Evolutionary conservation across 75 land plant genomes (phyloP).

Genomic region (Selaginella tamariscina): DNA sequence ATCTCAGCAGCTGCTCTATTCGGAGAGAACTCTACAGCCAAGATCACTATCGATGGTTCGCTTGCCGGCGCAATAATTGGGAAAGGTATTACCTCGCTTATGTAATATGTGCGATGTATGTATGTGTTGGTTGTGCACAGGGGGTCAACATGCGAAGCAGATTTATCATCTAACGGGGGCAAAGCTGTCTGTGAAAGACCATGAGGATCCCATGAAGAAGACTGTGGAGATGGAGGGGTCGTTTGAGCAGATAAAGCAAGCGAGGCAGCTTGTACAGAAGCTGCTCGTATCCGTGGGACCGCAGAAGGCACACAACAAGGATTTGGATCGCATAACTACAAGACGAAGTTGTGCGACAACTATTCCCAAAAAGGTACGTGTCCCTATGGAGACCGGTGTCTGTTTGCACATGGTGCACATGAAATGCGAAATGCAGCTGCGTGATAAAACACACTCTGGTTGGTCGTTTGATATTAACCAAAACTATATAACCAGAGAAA

Average conservation of each 20-base stretch:
- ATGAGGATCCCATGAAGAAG: conserved; percentile 34
- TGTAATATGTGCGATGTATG: no score
- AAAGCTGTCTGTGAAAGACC: conserved; percentile 31
- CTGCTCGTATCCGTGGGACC: conserved; percentile 22
- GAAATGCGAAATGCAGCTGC: conserved; percentile 26
- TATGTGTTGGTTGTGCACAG: no score
- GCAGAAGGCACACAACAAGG: conserved; percentile 13
- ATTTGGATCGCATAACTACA: conserved; percentile 12
- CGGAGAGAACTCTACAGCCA: conserved; percentile 37
- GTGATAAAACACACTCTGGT: no score
- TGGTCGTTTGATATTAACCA: no score
- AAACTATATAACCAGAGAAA: no score
- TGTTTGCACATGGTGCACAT: conserved; percentile 38
- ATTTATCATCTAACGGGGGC: conserved; percentile 36
- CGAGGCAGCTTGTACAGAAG: conserved; percentile 35
- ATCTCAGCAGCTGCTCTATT: conserved; percentile 34
- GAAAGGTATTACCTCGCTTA: no score
- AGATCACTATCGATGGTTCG: conserved; percentile 34
- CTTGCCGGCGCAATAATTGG: conserved; percentile 37
- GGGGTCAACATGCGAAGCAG: conserved; percentile 33
- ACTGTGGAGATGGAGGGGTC: conserved; percentile 41
- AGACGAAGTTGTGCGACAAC: conserved; percentile 42
- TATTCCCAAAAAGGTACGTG: conserved; percentile 36
- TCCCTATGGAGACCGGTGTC: conserved; percentile 44
- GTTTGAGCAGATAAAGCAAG: conserved; percentile 39